Percentiles rank a stretch among this genome's conserved stretches.
Conservation (phyloP, 2,329 filamentous ascomycete genomes). For the Alternaria longipes region DNA sequence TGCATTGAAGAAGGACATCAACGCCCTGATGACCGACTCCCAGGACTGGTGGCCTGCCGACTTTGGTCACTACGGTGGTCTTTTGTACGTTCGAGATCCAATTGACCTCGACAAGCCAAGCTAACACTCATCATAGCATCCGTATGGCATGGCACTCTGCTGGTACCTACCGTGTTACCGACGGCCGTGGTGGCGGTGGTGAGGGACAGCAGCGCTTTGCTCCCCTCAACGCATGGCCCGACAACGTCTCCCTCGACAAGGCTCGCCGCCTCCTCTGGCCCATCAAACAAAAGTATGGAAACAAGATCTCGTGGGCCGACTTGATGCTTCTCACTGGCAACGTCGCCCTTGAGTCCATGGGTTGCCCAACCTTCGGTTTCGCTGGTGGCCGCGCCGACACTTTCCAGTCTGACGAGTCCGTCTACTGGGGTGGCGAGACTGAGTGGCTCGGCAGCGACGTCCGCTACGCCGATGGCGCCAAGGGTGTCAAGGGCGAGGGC, state of each 20-base stretch:
- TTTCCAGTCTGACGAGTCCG: constrained; percentile 78
- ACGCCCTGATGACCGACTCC: constrained; percentile 77
- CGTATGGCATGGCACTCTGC: constrained; percentile 84
- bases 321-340: constrained; percentile 76
- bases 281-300: constrained; percentile 85
- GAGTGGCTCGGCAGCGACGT: constrained; percentile 79
- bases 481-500: constrained; percentile 56
- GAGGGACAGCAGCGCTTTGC: constrained; percentile 81
- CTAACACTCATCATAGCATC: constrained; percentile 53
- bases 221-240: constrained; percentile 83
- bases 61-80: constrained; percentile 81
- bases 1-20: constrained; percentile 76
- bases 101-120: background rate
- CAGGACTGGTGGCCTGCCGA: constrained; percentile 86
- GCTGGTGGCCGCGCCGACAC: constrained; percentile 75
- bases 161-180: constrained; percentile 78
- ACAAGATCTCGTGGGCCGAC: constrained; percentile 84
- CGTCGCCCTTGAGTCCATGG: constrained; percentile 80
- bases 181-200: constrained; percentile 78
- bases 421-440: constrained; percentile 79
- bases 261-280: constrained; percentile 81
- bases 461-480: constrained; percentile 67
- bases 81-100: constrained; percentile 60
- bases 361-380: constrained; percentile 77
- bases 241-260: constrained; percentile 82